Evolutionary conservation across 2,329 filamentous ascomycete genomes (phyloP).

Genomic region (Diaporthe australafricana): DNA sequence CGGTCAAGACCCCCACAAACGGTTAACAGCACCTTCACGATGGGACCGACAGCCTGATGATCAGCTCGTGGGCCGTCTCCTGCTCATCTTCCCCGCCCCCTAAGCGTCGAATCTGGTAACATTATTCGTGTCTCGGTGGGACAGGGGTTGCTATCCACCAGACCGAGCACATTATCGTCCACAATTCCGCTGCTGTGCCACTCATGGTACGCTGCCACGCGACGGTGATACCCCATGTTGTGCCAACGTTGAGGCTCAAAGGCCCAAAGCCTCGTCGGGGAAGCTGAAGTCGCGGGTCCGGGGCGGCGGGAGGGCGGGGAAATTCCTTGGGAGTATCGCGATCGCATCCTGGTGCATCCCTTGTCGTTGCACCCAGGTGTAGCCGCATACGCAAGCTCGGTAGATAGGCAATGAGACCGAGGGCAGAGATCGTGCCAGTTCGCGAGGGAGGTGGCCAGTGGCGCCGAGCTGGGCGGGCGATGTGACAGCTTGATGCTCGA

Average conservation of each 20-base stretch:
- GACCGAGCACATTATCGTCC: background rate
- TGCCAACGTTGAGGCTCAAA: background rate
- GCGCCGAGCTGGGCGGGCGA: background rate
- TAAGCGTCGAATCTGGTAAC: background rate
- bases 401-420: background rate
- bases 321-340: background rate
- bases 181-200: background rate
- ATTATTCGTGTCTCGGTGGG: no score
- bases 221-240: background rate
- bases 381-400: background rate
- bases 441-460: background rate
- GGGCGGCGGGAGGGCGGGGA: background rate
- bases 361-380: background rate
- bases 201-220: background rate
- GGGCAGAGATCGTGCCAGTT: no score
- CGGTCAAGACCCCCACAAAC: background rate
- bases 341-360: background rate
- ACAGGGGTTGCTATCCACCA: background rate
- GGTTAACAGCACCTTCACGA: background rate
- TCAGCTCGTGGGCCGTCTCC: background rate
- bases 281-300: background rate
- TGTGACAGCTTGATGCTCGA: background rate
- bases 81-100: background rate
- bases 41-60: background rate
- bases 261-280: background rate